Conservation (phyloP, 2,329 filamentous ascomycete species). For the Fusarium sp. region DNA sequence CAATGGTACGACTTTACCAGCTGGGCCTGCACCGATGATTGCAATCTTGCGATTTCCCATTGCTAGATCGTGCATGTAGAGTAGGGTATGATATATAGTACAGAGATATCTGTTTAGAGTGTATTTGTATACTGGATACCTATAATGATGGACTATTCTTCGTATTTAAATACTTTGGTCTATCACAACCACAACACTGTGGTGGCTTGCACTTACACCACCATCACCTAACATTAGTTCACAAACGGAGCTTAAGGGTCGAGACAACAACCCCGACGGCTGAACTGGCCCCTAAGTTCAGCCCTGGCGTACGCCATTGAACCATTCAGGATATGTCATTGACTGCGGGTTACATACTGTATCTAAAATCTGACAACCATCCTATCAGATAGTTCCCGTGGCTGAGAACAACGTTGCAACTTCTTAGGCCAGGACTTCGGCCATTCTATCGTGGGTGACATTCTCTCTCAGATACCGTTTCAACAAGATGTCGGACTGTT, state of each 20-base stretch:
- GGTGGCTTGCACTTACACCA: background rate
- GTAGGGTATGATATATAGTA: background rate
- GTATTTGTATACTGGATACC: background rate
- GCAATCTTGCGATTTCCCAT: constrained; percentile 47
- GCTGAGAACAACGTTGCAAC: constrained; percentile 24
- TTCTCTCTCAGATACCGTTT: background rate
- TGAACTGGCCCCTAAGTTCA: constrained; percentile 29
- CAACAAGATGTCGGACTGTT: background rate
- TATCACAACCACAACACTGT: background rate
- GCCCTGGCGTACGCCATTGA: constrained; percentile 15
- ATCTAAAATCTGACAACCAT: background rate
- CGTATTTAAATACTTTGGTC: constrained; percentile 20
- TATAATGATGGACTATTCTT: background rate
- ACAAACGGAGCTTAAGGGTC: constrained; percentile 20
- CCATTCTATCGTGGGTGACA: background rate
- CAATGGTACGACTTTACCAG: constrained; percentile 34
- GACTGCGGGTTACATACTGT: background rate
- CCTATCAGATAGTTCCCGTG: background rate
- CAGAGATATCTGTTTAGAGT: too few species aligned
- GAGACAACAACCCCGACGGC: constrained; percentile 25
- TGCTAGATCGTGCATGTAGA: background rate
- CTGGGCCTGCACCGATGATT: constrained; percentile 49
- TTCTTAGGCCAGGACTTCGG: background rate
- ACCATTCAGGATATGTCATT: constrained; percentile 1
- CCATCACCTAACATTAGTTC: background rate